These are phyloP conservation scores for Fusarium nematophilum DNA, from an alignment of 2,329 filamentous ascomycete genomes.

Conservation along the genomic window DNA sequence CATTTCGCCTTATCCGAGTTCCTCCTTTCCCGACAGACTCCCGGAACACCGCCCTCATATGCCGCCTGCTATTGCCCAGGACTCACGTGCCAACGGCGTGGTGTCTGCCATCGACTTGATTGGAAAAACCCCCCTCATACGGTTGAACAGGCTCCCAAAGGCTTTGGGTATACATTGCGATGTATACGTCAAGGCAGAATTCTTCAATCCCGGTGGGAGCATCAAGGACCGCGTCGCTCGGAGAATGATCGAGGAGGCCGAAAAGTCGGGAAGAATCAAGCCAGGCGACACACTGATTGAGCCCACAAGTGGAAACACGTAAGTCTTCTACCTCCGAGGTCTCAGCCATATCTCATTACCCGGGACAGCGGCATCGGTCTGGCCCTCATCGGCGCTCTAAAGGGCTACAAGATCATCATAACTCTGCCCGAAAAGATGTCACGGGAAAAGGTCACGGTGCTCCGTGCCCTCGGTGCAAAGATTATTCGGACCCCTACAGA, in stretches of 20 bases:
- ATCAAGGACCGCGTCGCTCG: conserved; percentile 95
- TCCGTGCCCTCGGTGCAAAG: conserved; percentile 90
- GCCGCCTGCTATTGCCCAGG: too few relatives aligned
- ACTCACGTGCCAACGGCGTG: neutral
- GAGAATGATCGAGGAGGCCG: conserved; percentile 97
- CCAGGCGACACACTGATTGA: conserved; percentile 98
- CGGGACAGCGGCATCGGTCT: conserved; percentile 79
- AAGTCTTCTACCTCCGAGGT: conserved; percentile 34
- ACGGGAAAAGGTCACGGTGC: conserved; percentile 92
- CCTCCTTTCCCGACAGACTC: too few relatives aligned
- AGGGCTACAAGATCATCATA: conserved; percentile 97
- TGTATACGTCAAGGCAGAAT: conserved; percentile 89
- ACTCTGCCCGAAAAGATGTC: conserved; percentile 99
- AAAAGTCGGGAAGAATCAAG: conserved; percentile 90
- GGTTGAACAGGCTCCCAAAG: conserved; percentile 89
- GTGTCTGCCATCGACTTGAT: conserved; percentile 82
- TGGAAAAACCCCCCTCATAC: conserved; percentile 90
- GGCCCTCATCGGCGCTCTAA: conserved; percentile 92
- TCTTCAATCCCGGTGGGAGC: conserved; percentile 91
- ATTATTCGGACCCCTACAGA: conserved; percentile 97
- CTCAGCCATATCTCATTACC: neutral
- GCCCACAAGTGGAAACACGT: conserved; percentile 94
- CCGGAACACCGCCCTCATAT: too few relatives aligned
- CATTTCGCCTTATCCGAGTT: too few relatives aligned
- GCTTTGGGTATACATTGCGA: conserved; percentile 89